phyloP scores from a whole-genome alignment of 2,329 filamentous ascomycete genomes.

The Verticillium nubilum region DNA sequence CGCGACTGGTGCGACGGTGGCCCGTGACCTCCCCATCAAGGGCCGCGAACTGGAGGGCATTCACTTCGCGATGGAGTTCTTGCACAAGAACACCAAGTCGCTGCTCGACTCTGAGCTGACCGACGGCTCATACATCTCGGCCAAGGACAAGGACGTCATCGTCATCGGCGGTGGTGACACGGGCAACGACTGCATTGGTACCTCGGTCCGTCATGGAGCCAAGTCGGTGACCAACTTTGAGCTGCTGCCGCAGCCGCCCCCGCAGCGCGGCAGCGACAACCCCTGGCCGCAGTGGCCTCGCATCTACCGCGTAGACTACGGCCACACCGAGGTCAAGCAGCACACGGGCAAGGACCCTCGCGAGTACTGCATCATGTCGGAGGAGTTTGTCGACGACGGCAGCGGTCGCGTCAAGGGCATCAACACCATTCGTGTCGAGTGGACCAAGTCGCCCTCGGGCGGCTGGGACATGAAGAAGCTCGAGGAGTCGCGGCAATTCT shows the following conservation, averaged over 20 bases:
- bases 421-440: constrained; percentile 92
- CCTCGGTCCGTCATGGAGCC: constrained; percentile 89
- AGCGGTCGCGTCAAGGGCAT: constrained; percentile 87
- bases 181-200: constrained; percentile 96
- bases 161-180: constrained; percentile 98
- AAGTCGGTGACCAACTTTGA: constrained; percentile 97
- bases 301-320: constrained; percentile 97
- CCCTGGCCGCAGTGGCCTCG: constrained; percentile 98
- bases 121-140: constrained; percentile 84
- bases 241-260: constrained; percentile 84
- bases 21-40: constrained; percentile 86
- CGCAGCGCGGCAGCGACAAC: constrained; percentile 88
- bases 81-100: constrained; percentile 97
- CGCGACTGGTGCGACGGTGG: constrained; percentile 88
- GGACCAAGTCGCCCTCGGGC: constrained; percentile 82
- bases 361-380: constrained; percentile 97
- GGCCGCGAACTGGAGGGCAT: constrained; percentile 84
- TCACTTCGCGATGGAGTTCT: constrained; percentile 95
- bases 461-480: constrained; percentile 99
- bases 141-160: constrained; percentile 91
- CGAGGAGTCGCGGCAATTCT: constrained; percentile 89
- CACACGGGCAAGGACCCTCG: constrained; percentile 95
- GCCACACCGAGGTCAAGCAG: constrained; percentile 90
- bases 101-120: constrained; percentile 84
- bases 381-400: constrained; percentile 90